These are phyloP conservation scores for Geotrichum europaeum DNA, from an alignment of 1,139 yeast species.

Conservation along the genomic window DNA sequence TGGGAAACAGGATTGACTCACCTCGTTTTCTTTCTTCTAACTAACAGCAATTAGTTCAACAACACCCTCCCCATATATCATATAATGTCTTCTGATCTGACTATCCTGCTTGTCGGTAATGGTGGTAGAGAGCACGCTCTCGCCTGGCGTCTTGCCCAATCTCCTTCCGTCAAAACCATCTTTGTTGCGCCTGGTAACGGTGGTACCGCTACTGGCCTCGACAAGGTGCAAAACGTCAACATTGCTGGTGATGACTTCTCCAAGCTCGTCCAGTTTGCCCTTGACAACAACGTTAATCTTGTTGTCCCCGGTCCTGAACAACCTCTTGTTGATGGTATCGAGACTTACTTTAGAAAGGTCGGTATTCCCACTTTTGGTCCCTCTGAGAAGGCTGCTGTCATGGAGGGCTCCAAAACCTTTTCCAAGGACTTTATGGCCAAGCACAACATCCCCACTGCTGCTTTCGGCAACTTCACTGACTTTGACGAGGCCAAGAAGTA, in stretches of 20 bases:
- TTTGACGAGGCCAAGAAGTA: constrained; percentile 70
- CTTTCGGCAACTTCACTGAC: constrained; percentile 70
- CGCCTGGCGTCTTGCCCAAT: constrained; percentile 84
- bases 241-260: constrained; percentile 44
- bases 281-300: constrained; percentile 57
- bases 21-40: constrained; percentile 1
- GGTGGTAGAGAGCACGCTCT: constrained; percentile 99
- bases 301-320: constrained; percentile 99
- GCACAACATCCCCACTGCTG: constrained; percentile 91
- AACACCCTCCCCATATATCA: not conserved
- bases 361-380: constrained; percentile 99
- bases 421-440: constrained; percentile 91
- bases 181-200: constrained; percentile 98
- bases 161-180: constrained; percentile 62
- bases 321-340: constrained; percentile 91
- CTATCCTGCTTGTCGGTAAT: constrained; percentile 84
- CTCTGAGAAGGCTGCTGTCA: constrained; percentile 74
- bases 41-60: not conserved
- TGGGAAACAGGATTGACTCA: constrained; percentile 4
- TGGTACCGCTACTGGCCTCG: constrained; percentile 57
- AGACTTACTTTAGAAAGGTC: constrained; percentile 56
- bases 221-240: constrained; percentile 64
- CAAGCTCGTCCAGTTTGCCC: constrained; percentile 54
- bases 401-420: constrained; percentile 97
- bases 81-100: constrained; percentile 31